These are phyloP conservation scores for Cutaneotrichosporon curvatum DNA, from an alignment of 1,284 basidiomycete genomes.

Conservation along the genomic window DNA sequence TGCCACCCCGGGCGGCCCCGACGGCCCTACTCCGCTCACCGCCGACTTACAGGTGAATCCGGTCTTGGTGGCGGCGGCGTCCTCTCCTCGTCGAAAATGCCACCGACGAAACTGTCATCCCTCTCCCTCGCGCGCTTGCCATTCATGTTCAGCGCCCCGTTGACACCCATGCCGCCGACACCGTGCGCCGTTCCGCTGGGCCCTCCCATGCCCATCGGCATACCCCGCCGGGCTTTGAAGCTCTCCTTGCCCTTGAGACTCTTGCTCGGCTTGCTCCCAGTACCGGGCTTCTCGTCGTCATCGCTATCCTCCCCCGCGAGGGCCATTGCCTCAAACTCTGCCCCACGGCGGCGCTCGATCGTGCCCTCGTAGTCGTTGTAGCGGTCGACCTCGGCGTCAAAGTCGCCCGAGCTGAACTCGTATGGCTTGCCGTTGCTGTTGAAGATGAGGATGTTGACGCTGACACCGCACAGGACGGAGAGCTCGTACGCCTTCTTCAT, in stretches of 20 bases:
- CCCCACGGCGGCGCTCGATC: conserved; percentile 43
- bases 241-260: conserved; percentile 40
- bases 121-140: conserved; percentile 8
- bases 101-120: conserved; percentile 31
- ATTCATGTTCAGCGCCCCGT: conserved; percentile 2
- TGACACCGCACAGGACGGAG: conserved; percentile 43
- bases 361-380: conserved; percentile 46
- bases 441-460: conserved; percentile 46
- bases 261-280: conserved; percentile 15
- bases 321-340: conserved; percentile 43
- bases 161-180: too few relatives aligned
- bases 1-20: too few relatives aligned
- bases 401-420: conserved; percentile 41
- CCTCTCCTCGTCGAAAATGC: conserved; percentile 17
- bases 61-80: background rate
- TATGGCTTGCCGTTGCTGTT: conserved; percentile 40
- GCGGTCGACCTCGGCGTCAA: conserved; percentile 41
- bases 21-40: background rate
- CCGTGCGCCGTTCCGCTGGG: background rate
- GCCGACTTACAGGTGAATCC: conserved; percentile 4
- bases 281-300: conserved; percentile 30
- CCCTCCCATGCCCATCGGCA: background rate
- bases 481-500: conserved; percentile 49
- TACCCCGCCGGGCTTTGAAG: conserved; percentile 31
- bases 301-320: conserved; percentile 37